Base-by-base conservation (phyloP, 805 yeast species). In the Komagataella phaffii region DNA sequence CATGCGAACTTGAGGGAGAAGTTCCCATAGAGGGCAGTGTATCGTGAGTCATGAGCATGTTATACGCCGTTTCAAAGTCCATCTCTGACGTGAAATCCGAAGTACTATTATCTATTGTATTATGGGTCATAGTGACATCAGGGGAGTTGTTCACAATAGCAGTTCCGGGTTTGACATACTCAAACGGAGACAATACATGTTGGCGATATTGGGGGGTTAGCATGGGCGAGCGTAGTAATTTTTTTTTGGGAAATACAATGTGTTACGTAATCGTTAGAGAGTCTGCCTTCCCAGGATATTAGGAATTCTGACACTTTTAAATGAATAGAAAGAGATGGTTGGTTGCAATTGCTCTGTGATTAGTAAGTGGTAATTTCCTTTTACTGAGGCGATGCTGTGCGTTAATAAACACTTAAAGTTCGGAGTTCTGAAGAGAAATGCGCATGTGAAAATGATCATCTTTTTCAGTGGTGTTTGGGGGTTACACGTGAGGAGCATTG, bases 61-160 rank as follows among this genome's bases (percentile, higher is more conserved):
- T 30, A 49, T 64, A 64, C 3, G 70, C 70, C 1, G 70, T 66
- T 46, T 67, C 70, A 53, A 67, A 67, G 49, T 67, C 71, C 44
- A 65, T 53, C 49, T 63, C 64, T 5, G 63, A 18, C 8, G 48
- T 19, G 23, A 47, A 50, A n/a, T 50, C 49, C 17, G 44, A 30
- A 30, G 40, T 5, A 5, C 40, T 30, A 30, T 30, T 30, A 30
- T 30, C 40, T 14, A 30, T 14, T 10, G 40, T 30, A 30, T 30
- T 30, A 2, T 8, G 40, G 40, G 40, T 14, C 40, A 30, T 30
- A 30, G 40, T 30, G 10, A 30, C 40, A 30, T 30, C 45, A 14
- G 18, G 36, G 6, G 17, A 7, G 23, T 17, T 21, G 8, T 46
- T 17, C 50, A 12, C 17, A 21, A 18, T 5, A 7, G 14, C 49